phyloP scores from a whole-genome alignment of 169 alveolate species.

The Plasmodium gaboni region DNA sequence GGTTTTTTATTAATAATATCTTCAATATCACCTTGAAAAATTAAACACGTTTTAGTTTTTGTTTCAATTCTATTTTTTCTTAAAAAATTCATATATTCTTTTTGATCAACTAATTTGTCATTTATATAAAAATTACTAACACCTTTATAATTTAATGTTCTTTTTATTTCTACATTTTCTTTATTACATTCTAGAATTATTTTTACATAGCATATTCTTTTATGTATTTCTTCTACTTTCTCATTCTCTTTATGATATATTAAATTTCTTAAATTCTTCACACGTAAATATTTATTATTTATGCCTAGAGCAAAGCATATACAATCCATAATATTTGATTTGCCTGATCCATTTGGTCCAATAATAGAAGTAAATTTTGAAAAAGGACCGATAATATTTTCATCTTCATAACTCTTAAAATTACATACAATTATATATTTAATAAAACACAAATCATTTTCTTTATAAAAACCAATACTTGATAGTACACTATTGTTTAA shows the following conservation, averaged over 20 bases:
- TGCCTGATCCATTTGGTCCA: conserved; percentile 96
- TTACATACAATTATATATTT: conserved; percentile 80
- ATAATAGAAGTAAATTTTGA: conserved; percentile 92
- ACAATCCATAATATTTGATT: conserved; percentile 92
- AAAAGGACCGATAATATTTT: conserved; percentile 91
- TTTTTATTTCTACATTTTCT: conserved; percentile 85
- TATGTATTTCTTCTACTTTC: conserved; percentile 72
- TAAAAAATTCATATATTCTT: conserved; percentile 80
- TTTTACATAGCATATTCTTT: conserved; percentile 84
- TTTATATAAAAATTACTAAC: conserved; percentile 87
- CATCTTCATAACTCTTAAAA: conserved; percentile 94
- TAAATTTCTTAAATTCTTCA: conserved; percentile 90
- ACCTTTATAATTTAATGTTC: conserved; percentile 87
- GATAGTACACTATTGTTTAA: conserved; percentile 9
- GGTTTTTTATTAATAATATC: conserved; percentile 90
- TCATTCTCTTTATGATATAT: conserved; percentile 87
- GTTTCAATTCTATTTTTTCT: conserved; percentile 81
- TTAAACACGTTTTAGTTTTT: conserved; percentile 85
- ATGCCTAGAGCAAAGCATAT: conserved; percentile 92
- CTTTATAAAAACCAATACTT: conserved; percentile 12
- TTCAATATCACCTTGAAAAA: conserved; percentile 94
- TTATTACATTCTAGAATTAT: conserved; percentile 82
- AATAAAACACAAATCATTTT: conserved; percentile 58
- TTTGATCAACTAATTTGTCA: conserved; percentile 83
- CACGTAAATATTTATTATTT: conserved; percentile 88